Base-by-base conservation (phyloP, 2,329 filamentous ascomycete species). In the Coniochaeta sp. region DNA sequence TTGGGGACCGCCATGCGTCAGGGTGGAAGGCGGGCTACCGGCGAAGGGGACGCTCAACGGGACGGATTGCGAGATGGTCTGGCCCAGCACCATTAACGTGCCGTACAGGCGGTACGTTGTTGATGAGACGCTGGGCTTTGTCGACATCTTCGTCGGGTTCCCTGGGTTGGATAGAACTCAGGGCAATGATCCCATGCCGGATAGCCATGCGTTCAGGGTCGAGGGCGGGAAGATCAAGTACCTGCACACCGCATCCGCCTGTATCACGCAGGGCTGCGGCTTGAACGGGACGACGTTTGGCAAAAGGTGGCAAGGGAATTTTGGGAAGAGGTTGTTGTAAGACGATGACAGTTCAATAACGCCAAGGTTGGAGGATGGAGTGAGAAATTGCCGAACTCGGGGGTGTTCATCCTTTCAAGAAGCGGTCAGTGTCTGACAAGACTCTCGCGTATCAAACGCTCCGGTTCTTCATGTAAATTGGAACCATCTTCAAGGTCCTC, bases 171-270 rank as follows among this genome's bases (percentile, higher is more conserved):
- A 58, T 31, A 51, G 55, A 7, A 38, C 51, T 4, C 24, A 38
- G 4, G 51, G 50, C 1, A 35, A 45, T 4, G 42, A 55, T 40
- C 45, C 55, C 26, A 51, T 56, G 59, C 63, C 63, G 1, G 62
- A 64, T 20, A 63, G 60, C 48, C 62, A 65, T 33, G 42, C 60
- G 48, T 63, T 65, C 28, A 56, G 62, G 27, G 56, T 65, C 10
- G 62, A 65, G 51, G 55, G 54, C 0, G 61, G 63, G 2, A 55
- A 61, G 58, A 64, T 65, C 20, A 53, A 60, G 14, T 65, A 63
- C 32, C 60, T 65, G 18, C 63, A 65, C 13, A 42, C 38, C 3
- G 51, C 52, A 12, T 50, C 51, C 28, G 51, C 52, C 7, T 58
- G 56, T 51, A 52, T 54, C 5, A 48, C 24, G 33, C 38, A 50